A percentile compares a stretch with the other conserved stretches of the same genome.
Conservation (phyloP, 2,329 filamentous ascomycete species). For the Alternaria arbusti region DNA sequence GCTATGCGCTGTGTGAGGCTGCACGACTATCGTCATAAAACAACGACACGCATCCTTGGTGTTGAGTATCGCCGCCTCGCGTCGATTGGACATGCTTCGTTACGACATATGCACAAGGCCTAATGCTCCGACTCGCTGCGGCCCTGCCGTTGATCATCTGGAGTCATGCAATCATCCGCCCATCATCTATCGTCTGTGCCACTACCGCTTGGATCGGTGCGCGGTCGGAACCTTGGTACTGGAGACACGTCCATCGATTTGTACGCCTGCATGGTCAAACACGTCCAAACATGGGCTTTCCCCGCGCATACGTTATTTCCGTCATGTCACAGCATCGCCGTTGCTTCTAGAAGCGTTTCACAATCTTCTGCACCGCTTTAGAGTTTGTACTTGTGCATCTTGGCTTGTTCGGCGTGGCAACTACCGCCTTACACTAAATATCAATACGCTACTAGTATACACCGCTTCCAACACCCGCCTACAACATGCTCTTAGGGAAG, state of each 20-base stretch:
- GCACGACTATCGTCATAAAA: constrained; percentile 8
- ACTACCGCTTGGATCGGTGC: constrained; percentile 9
- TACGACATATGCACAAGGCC: constrained; percentile 6
- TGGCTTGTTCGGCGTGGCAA: neutral
- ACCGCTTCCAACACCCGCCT: constrained; percentile 31
- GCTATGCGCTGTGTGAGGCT: neutral
- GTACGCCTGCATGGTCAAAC: constrained; percentile 12
- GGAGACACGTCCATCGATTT: constrained; percentile 8
- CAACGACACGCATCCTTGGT: neutral
- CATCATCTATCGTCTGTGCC: constrained; percentile 11
- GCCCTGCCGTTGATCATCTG: neutral
- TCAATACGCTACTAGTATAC: constrained; percentile 8
- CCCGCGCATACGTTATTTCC: constrained; percentile 9
- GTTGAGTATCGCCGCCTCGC: neutral
- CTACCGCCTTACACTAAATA: neutral
- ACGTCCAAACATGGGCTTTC: constrained; percentile 6
- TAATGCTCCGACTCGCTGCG: neutral
- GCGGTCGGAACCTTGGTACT: constrained; percentile 6
- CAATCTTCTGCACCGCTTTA: neutral
- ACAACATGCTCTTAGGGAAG: constrained; percentile 86
- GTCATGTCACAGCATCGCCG: constrained; percentile 18
- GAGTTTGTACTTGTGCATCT: neutral
- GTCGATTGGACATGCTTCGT: neutral
- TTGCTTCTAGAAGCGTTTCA: constrained; percentile 26
- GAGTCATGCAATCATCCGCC: constrained; percentile 2